Percentiles rank a stretch among this genome's conserved stretches.
Evolutionary conservation across 1,284 basidiomycete species (phyloP).

Genomic region (Polyporus tsugae): DNA sequence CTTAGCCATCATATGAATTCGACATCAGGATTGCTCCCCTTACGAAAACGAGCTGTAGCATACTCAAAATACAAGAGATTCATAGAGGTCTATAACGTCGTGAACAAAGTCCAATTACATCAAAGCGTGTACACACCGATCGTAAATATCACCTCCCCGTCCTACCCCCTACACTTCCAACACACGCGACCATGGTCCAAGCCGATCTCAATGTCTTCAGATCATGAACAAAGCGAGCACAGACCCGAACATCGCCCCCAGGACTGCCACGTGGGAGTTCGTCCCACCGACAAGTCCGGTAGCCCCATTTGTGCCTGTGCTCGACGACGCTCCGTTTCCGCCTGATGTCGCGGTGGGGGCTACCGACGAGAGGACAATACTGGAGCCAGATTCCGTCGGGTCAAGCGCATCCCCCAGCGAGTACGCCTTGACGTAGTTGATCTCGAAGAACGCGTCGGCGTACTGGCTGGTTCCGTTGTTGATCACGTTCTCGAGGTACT

Average conservation of each 20-base stretch:
- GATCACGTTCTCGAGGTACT: constrained; percentile 64
- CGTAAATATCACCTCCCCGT: neutral
- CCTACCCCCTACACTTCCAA: neutral
- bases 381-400: constrained; percentile 7
- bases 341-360: neutral
- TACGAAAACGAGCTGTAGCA: too few species aligned
- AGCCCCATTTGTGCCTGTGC: neutral
- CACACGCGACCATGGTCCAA: neutral
- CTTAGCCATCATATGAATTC: too few species aligned
- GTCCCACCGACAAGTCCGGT: neutral
- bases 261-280: neutral
- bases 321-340: neutral
- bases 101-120: neutral
- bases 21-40: too few species aligned
- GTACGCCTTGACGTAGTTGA: constrained; percentile 57
- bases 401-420: constrained; percentile 26
- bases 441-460: constrained; percentile 60
- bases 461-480: constrained; percentile 55
- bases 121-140: neutral
- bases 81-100: neutral
- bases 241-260: neutral
- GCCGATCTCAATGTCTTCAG: neutral
- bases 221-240: neutral
- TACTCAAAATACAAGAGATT: neutral
- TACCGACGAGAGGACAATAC: neutral